Base-by-base conservation (phyloP, 2,329 filamentous ascomycete species). In the Pseudocercospora pini-densiflorae region DNA sequence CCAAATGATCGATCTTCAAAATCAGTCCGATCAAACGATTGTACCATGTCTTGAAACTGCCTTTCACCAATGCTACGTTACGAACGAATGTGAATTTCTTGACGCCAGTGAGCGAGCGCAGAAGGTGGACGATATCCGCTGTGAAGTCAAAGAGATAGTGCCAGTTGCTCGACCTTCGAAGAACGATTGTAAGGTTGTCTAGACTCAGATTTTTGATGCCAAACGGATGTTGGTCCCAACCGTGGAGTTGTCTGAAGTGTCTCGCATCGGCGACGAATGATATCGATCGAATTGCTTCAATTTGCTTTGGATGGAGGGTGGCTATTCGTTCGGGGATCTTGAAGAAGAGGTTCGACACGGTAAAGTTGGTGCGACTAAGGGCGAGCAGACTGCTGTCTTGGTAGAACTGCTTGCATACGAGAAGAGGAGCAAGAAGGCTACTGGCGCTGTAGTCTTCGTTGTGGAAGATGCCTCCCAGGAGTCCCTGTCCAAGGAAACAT, bases 1-100 rank as follows among this genome's bases (percentile, higher is more conserved):
- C 74, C 14, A 74, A 73, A 66, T 81, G 79, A 67, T 83, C 81
- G 24, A 77, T 73, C 61, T 81, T 80, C 66, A 82, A 65, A 5
- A 82, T 74, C 19, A 77, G 67, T 0, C 78, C 78, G n/a, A 81
- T 64, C 0, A 83, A 69, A 0, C 75, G 70, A 55, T 79, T 78
- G 53, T 74, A 79, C 79, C 79, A 80, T 9, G 74, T 76, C 53
- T 76, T 75, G 61, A 81, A 78, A 47, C 70, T 72, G 1, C 77
- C 76, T 60, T 79, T 79, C 45, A 80, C 74, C n/a, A 69, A 69
- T 1, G 78, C 77, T 0, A 65, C 65, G 63, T 79, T 78, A 14
- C 73, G 68, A 2, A 82, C 67, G 47, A 82, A 78, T 4, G 72
- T 73, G 14, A 82, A 57, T 0, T 64, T 66, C 43, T 73, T 68